phyloP scores from a whole-genome alignment of 176 grass and related monocot species.

The Oryza punctata region DNA sequence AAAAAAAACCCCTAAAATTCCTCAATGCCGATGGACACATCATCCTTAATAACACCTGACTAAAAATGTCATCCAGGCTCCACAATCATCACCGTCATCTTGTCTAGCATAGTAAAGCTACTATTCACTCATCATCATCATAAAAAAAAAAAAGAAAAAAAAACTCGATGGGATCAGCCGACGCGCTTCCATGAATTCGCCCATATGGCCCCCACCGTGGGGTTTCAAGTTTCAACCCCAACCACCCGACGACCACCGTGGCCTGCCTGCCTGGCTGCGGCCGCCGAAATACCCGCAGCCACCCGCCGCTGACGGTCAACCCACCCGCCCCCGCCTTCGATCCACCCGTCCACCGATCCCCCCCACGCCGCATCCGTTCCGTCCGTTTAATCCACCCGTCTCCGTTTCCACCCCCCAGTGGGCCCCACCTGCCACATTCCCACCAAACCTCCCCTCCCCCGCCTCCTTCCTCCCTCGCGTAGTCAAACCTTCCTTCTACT shows the following conservation, averaged over 20 bases:
- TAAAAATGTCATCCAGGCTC: too few relatives aligned
- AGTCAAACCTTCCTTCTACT: slow-evolving; percentile 46
- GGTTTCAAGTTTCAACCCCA: background rate
- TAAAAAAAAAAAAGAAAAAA: background rate
- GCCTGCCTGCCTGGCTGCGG: background rate
- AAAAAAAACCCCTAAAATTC: too few relatives aligned
- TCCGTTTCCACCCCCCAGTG: background rate
- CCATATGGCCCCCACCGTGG: background rate
- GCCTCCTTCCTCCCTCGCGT: slow-evolving; percentile 1
- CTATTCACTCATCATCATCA: too few relatives aligned
- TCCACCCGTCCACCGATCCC: background rate
- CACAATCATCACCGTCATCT: too few relatives aligned
- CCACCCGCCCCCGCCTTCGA: background rate
- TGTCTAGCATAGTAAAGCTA: too few relatives aligned
- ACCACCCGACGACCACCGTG: slow-evolving; percentile 5
- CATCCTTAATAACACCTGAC: too few relatives aligned
- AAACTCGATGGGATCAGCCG: background rate
- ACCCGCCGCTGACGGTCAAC: slow-evolving; percentile 6
- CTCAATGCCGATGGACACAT: too few relatives aligned
- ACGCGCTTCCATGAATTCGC: background rate
- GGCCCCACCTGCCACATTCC: slow-evolving; percentile 27
- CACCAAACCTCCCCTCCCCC: slow-evolving; percentile 25
- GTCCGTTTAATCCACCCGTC: background rate
- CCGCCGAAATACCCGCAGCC: background rate
- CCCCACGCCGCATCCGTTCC: background rate